Base-by-base conservation (phyloP, 495 filamentous ascomycete genomes). In the Trichoderma gamsii region DNA sequence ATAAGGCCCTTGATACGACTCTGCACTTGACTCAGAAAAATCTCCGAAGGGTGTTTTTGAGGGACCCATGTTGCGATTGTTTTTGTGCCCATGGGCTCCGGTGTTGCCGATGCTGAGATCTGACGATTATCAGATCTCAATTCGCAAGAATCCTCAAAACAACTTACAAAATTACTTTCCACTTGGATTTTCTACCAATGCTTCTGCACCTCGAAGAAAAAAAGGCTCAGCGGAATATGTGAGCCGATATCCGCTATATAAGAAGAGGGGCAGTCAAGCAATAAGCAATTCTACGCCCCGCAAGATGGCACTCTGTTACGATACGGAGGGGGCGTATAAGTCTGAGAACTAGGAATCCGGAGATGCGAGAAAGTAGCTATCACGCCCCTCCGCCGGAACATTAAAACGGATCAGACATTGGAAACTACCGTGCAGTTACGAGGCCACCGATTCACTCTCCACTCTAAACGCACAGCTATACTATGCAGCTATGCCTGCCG, bases 351-450 rank as follows among this genome's bases (percentile, higher is more conserved):
- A 49, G n/a, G 44, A 4, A 38, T 11, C 21, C 27, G 27, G 56
- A 32, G 9, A 61, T 29, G 56, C 56, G 27, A 29, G 25, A 61
- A 15, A 61, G 56, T 21, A 18, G 9, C n/a, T 32, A 32, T 25
- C 56, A 61, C 56, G 25, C 56, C 27, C 44, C 56, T 61, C 56
- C n/a, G 56, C 56, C 56, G 49, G 49, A 23, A 52, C 18, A 52
- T 52, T 52, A 23, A 52, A 38, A 52, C 49, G 49, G 49, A 52
- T 4, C 16, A 52, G 49, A 52, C n/a, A 1, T 52, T 52, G 49
- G 49, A 23, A 52, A 25, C 25, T 3, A 23, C 49, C 21, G 9
- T 52, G 49, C 49, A 52, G 21, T 21, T 32, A 61, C 56, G 12
- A 61, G 27, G 56, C 23, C 56, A 18, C 51, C 16, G 51, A 25